Percentiles rank a stretch among this genome's conserved stretches.
These are phyloP conservation scores for Penicillium sp. DNA, from an alignment of 2,329 filamentous ascomycete species.

Conservation along the genomic window DNA sequence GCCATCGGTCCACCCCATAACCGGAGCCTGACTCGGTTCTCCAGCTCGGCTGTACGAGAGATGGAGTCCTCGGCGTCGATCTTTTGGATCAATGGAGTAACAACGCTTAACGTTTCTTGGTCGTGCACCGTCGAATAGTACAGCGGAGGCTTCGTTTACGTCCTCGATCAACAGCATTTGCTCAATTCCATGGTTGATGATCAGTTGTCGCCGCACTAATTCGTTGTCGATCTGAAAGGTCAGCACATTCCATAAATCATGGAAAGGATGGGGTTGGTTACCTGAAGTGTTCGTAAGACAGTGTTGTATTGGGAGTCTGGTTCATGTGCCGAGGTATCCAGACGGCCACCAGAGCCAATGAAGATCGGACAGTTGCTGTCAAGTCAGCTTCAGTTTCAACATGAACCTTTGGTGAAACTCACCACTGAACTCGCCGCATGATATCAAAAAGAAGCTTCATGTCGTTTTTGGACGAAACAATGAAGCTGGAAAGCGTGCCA, in stretches of 20 bases:
- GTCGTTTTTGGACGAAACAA: conserved; percentile 76
- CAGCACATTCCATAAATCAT: conserved; percentile 11
- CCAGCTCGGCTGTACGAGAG: conserved; percentile 53
- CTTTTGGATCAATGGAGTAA: conserved; percentile 61
- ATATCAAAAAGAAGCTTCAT: conserved; percentile 64
- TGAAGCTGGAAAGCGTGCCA: conserved; percentile 68
- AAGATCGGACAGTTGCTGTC: conserved; percentile 56
- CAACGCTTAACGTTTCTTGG: conserved; percentile 71
- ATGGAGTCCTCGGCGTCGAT: conserved; percentile 61
- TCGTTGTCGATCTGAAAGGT: conserved; percentile 68
- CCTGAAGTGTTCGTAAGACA: conserved; percentile 70
- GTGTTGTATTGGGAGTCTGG: conserved; percentile 73
- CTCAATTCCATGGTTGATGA: conserved; percentile 80
- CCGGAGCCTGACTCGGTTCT: conserved; percentile 52
- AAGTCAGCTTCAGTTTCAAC: background rate
- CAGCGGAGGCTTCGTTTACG: conserved; percentile 62
- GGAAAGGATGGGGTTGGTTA: conserved; percentile 24
- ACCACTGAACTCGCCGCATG: conserved; percentile 61
- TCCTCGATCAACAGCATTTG: conserved; percentile 75
- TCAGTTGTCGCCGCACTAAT: conserved; percentile 72
- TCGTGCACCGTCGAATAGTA: conserved; percentile 64
- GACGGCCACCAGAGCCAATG: conserved; percentile 59
- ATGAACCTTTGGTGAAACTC: conserved; percentile 20
- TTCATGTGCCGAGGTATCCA: conserved; percentile 64
- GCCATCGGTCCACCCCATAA: conserved; percentile 52